Evolutionary conservation across 495 filamentous ascomycete genomes (phyloP), one percentile per base, ranked within the genome.

Genomic region (Neurospora sp.): DNA sequence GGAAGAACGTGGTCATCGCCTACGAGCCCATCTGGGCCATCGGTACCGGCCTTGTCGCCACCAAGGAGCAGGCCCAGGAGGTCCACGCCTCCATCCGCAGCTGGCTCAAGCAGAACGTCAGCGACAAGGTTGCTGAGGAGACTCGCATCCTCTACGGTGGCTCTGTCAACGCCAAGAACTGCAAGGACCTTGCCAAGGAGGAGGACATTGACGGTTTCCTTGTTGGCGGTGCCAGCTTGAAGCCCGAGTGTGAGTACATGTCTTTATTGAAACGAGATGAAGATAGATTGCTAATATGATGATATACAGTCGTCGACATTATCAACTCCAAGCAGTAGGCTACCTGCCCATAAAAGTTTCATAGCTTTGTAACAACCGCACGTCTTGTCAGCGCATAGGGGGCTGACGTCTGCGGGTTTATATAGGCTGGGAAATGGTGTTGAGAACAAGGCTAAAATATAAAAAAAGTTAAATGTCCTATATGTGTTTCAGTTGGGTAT

Each of bases 11-110:
- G 76, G 95, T 98, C 81, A 88, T 99, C 77, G 96, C 96, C 77
- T 99, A 99, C 82, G 96, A 99, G 88, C 96, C 96, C 76, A 95
- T 99, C 85, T 99, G 96, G 95, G 96, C 95, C 77, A 98, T 98
- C 79, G 96, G 96, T 73, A 98, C 96, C 74, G 96, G 96, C 79
- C 98, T 97, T 86, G 96, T 98, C 73, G 96, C 96, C 77, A 94
- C 90, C 70, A 95, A 93, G 61, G 86, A 93, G 85, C 94, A 98
- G 85, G 94, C 94, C 72, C 94, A 97, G 86, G 94, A 98, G 83
- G 94, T 96, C 73, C 96, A 99, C 84, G 91, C 89, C 69, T 94
- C 90, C 73, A 97, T 99, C 83, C 92, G 96, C 76, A 83, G 90
- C 77, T 99, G 95, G 95, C 85, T 99, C 78, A 86, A 84, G 74